Percentiles rank a stretch among this genome's conserved stretches.
phyloP scores from a whole-genome alignment of 192 early-diverging fungal species.

The Linderina pennispora region DNA sequence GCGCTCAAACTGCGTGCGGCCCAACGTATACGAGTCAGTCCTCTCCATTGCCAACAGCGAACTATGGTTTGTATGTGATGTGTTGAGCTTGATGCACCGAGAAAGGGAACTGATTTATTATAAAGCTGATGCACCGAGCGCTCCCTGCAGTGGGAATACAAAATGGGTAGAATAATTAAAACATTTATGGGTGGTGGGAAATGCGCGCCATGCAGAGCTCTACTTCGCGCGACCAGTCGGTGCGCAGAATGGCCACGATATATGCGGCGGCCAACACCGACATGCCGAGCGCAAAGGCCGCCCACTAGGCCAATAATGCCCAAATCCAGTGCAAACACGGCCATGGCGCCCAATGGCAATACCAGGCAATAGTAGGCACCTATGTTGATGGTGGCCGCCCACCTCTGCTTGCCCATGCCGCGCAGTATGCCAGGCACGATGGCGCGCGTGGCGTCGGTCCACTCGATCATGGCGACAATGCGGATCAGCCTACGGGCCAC shows the following conservation, averaged over 20 bases:
- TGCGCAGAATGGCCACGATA: constrained; percentile 2
- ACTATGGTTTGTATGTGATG: too few relatives aligned
- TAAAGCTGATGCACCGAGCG: too few relatives aligned
- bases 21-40: constrained; percentile 13
- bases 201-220: constrained; percentile 17
- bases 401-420: constrained; percentile 48
- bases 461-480: constrained; percentile 30
- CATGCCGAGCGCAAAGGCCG: constrained; percentile 33
- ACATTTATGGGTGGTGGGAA: too few relatives aligned
- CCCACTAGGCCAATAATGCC: constrained; percentile 39
- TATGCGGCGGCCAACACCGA: constrained; percentile 17
- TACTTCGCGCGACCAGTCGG: constrained; percentile 26
- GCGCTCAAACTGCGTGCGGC: constrained; percentile 40
- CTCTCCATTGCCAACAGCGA: constrained; percentile 28
- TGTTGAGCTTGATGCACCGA: too few relatives aligned
- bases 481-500: constrained; percentile 18
- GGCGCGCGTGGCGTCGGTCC: constrained; percentile 50
- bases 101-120: too few relatives aligned
- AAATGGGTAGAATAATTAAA: too few relatives aligned
- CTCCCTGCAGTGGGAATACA: too few relatives aligned
- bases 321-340: constrained; percentile 13
- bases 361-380: constrained; percentile 48
- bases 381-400: constrained; percentile 46
- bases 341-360: constrained; percentile 39
- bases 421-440: constrained; percentile 55